Percentiles rank a stretch among this genome's conserved stretches.
phyloP scores from a whole-genome alignment of 2,329 filamentous ascomycete genomes.

The Acarospora socialis region DNA sequence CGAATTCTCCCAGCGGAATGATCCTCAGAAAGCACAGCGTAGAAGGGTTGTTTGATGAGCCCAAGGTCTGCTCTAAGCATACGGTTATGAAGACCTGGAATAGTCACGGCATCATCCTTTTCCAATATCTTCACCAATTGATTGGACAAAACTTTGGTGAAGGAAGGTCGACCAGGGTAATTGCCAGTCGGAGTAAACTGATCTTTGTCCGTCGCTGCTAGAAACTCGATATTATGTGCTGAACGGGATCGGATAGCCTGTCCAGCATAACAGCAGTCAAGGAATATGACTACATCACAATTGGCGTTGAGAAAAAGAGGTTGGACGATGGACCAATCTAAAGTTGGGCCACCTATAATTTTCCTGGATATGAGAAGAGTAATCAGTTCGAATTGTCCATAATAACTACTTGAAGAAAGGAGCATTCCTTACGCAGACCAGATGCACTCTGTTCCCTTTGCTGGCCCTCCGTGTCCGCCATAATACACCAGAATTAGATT shows the following conservation, averaged over 20 bases:
- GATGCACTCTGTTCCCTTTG: slow-evolving; percentile 3
- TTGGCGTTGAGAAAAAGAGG: not conserved
- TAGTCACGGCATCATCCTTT: slow-evolving; percentile 1
- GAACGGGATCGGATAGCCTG: slow-evolving; percentile 3
- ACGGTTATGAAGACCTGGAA: slow-evolving; percentile 1
- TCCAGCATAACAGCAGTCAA: slow-evolving; percentile 8
- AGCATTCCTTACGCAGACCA: slow-evolving; percentile 4
- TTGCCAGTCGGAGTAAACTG: not conserved
- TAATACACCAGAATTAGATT: slow-evolving; percentile 5
- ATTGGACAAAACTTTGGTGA: slow-evolving; percentile 1
- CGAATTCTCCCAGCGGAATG: slow-evolving; percentile 1
- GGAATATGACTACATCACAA: slow-evolving; percentile 4
- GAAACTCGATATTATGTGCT: slow-evolving; percentile 5
- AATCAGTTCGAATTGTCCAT: too few species aligned
- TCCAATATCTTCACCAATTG: slow-evolving; percentile 1
- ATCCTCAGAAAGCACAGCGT: slow-evolving; percentile 2
- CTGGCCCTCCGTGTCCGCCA: slow-evolving; percentile 5
- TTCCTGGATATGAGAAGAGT: slow-evolving; percentile 1
- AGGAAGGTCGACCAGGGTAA: not conserved
- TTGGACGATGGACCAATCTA: slow-evolving; percentile 3
- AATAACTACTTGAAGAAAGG: too few species aligned
- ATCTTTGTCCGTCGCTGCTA: slow-evolving; percentile 4
- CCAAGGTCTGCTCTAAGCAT: slow-evolving; percentile 1
- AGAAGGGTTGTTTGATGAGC: slow-evolving; percentile 1
- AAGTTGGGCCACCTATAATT: not conserved